Base-by-base conservation (phyloP, 2,329 filamentous ascomycete species). In the Monilinia fructigena region DNA sequence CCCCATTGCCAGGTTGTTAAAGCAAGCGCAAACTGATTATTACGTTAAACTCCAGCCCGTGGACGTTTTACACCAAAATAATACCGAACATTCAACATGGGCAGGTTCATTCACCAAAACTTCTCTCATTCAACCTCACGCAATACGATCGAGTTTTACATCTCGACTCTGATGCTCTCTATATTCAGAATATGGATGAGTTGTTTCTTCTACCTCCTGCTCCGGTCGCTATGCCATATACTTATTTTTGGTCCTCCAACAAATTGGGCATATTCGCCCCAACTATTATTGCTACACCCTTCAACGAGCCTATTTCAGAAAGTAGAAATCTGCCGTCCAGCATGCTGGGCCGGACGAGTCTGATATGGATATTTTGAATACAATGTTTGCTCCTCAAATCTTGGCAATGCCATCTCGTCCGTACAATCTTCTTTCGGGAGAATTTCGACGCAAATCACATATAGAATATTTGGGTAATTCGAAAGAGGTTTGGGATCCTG, bases 401-500 rank as follows among this genome's bases (percentile, higher is more conserved):
- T 71, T 86, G 69, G 80, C 85, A 10, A 78, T 88, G 6, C 84
- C 85, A 0, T 85, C 87, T 70, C 79, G 83, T 5, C 80, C 81
- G 7, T 87, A 85, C 71, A 81, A 82, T 8, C 77, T 88, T 20
- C 73, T 86, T 4, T 81, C 82, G 2, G 82, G 83, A 26, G 85
- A 87, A 72, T 86, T 87, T 71, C 80, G 85, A 3, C 73, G 72
- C 1, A 74, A 80, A 23, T 77, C 84, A n/a, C 85, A 88, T 70
- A 71, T 71, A 0, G 75, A 76, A 2, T 88, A 84, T 68, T 72
- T 87, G 3, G 83, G 82, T 1, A 56, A 64, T 54, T 79, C 78
- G 65, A 73, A 79, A 7, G 80, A 82, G 68, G 72, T 69, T 26
- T 88, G 85, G 85, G 81, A 86, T 71, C 78, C 85, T 0, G 81